Percentiles rank a stretch among this genome's conserved stretches.
Conservation (phyloP, 306 rosid genomes). For the Delonix regia region DNA sequence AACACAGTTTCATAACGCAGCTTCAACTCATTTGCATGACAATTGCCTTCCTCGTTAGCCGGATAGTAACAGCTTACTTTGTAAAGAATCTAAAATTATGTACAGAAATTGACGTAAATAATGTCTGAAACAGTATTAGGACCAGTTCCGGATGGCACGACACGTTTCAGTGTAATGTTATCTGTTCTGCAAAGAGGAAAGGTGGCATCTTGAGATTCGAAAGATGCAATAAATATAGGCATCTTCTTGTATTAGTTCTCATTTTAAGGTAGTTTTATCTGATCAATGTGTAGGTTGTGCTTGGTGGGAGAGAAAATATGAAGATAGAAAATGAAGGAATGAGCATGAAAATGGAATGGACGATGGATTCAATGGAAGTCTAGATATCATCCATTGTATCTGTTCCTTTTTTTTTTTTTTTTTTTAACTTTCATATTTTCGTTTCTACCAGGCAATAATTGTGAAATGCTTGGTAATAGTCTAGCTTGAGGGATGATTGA, state of each 20-base stretch:
- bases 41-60: conserved; percentile 55
- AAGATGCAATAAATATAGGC: background rate
- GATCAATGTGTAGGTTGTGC: background rate
- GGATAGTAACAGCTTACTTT: background rate
- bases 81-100: conserved; percentile 21
- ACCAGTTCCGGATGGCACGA: background rate
- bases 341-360: background rate
- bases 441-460: background rate
- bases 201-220: background rate
- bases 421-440: background rate
- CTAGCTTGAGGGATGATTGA: no score
- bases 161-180: conserved; percentile 6
- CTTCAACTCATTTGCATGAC: conserved; percentile 52
- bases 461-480: background rate
- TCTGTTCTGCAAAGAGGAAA: conserved; percentile 7
- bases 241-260: background rate
- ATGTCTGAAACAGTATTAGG: background rate
- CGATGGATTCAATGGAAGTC: background rate
- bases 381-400: background rate
- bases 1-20: conserved; percentile 41
- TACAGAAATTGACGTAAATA: conserved; percentile 33
- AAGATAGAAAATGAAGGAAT: background rate
- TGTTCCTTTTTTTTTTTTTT: background rate
- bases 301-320: background rate
- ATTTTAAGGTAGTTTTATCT: background rate